Evolutionary conservation across 2,329 filamentous ascomycete species (phyloP).

Genomic region (Colletotrichum falcatum): DNA sequence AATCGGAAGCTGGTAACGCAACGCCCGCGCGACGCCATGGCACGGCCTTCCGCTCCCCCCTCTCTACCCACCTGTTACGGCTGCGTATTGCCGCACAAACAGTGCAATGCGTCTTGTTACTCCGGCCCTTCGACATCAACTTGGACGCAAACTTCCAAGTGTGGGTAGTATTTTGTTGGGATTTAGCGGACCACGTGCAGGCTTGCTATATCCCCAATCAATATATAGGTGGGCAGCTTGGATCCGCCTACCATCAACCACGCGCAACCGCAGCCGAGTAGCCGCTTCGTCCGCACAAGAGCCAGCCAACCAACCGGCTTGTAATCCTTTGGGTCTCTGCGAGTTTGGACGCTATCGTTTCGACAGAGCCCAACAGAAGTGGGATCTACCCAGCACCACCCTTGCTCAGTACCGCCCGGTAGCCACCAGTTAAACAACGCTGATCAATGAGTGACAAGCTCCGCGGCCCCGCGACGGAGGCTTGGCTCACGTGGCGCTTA

Average conservation of each 20-base stretch:
- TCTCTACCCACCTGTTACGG: background rate
- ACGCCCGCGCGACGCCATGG: constrained; percentile 15
- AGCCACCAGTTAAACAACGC: constrained; percentile 16
- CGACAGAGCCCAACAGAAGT: constrained; percentile 35
- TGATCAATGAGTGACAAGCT: constrained; percentile 31
- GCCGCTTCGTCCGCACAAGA: constrained; percentile 16
- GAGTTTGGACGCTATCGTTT: constrained; percentile 28
- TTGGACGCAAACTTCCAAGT: constrained; percentile 1
- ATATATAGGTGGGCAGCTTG: background rate
- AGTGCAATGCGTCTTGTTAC: background rate
- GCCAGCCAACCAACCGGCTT: constrained; percentile 21
- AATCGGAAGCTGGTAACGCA: constrained; percentile 1
- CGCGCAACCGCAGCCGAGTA: background rate
- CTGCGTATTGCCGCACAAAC: background rate
- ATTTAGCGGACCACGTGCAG: constrained; percentile 24
- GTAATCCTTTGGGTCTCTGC: constrained; percentile 5
- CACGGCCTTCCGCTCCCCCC: background rate
- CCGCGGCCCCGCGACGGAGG: constrained; percentile 19
- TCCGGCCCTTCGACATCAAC: background rate
- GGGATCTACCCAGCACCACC: constrained; percentile 24
- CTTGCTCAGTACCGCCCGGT: constrained; percentile 13
- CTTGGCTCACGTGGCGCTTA: constrained; percentile 40
- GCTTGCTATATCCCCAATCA: constrained; percentile 2
- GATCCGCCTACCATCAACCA: constrained; percentile 4
- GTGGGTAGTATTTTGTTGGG: constrained; percentile 32